Evolutionary conservation across 2,329 filamentous ascomycete species (phyloP).

Genomic region (Fusarium annulatum): DNA sequence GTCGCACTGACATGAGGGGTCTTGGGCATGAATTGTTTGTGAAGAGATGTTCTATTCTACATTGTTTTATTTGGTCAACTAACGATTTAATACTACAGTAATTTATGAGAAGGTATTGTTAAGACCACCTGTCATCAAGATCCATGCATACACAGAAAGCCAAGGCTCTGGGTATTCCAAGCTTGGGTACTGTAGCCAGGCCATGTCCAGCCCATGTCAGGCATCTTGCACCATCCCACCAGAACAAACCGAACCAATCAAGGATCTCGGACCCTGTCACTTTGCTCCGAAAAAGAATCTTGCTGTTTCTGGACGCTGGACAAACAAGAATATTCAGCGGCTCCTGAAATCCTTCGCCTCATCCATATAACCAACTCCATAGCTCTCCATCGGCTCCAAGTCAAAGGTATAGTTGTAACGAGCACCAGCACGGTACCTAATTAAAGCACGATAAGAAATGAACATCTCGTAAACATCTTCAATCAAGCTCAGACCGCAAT

Average conservation of each 20-base stretch:
- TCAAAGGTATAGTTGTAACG: not conserved
- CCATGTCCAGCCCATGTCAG: not conserved
- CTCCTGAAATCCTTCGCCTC: not conserved
- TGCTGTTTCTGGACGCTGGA: not conserved
- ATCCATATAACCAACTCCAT: not conserved
- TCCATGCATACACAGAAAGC: not conserved
- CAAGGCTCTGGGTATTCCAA: not conserved
- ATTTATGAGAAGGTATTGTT: accelerated
- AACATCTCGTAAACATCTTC: not conserved
- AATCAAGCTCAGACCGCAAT: not conserved
- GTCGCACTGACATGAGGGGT: not conserved
- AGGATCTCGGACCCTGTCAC: not conserved
- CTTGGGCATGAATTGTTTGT: not conserved
- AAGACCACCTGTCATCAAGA: not conserved
- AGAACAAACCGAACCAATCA: not conserved
- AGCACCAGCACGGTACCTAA: too few relatives aligned
- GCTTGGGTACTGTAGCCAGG: not conserved
- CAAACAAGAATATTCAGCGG: not conserved
- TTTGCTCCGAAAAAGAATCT: not conserved
- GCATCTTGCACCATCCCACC: not conserved
- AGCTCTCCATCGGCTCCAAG: not conserved
- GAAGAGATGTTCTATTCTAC: not conserved
- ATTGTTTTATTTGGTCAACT: not conserved
- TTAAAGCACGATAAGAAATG: not conserved
- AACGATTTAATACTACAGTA: too few relatives aligned